A percentile compares a stretch with the other conserved stretches of the same genome.
These are phyloP conservation scores for Trypethelium eluteriae DNA, from an alignment of 495 filamentous ascomycete species.

Conservation along the genomic window DNA sequence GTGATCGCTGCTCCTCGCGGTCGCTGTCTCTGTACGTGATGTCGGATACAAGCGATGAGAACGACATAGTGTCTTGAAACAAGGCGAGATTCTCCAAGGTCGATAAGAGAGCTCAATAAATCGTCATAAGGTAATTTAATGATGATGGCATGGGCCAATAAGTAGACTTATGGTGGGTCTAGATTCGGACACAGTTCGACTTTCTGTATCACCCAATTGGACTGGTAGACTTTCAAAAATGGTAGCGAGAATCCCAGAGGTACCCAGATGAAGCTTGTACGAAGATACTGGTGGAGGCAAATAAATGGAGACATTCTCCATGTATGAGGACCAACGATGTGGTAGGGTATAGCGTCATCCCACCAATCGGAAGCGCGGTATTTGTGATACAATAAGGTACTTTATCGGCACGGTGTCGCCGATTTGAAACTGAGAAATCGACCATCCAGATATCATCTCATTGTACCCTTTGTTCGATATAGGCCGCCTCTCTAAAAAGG, in stretches of 20 bases:
- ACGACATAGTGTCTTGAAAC: slow-evolving; percentile 58
- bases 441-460: background rate
- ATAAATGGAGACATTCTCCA: background rate
- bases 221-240: too few species aligned
- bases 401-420: too few species aligned
- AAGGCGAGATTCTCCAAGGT: background rate
- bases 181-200: too few species aligned
- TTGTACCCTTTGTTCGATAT: background rate
- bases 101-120: background rate
- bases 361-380: background rate
- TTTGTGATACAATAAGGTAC: background rate
- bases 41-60: slow-evolving; percentile 83
- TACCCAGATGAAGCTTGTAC: too few species aligned
- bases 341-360: background rate
- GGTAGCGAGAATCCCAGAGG: too few species aligned
- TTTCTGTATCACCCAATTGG: too few species aligned
- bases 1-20: slow-evolving; percentile 51
- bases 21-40: slow-evolving; percentile 61
- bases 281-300: too few species aligned
- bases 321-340: background rate
- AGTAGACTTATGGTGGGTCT: too few species aligned
- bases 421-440: background rate
- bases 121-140: too few species aligned
- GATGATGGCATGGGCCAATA: too few species aligned
- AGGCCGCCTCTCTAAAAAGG: background rate